Conservation (phyloP, 148 eudicot genomes). For the Cornus florida region DNA sequence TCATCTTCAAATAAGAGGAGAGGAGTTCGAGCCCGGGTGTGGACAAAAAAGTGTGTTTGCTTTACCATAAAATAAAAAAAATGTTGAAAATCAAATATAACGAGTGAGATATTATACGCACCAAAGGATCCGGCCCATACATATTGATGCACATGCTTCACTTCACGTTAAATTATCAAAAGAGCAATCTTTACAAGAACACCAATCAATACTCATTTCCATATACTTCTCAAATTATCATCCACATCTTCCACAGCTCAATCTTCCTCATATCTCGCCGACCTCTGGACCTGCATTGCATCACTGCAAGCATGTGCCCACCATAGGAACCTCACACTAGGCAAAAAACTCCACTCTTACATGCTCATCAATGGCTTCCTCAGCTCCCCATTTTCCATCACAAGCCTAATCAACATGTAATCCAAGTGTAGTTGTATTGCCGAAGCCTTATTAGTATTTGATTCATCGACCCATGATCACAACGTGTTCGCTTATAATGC, state of each 20-base stretch:
- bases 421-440: slow-evolving; percentile 53
- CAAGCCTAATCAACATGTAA: slow-evolving; percentile 78
- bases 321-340: slow-evolving; percentile 31
- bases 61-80: too few species aligned
- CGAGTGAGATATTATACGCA: too few species aligned
- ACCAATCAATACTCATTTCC: neutral
- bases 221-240: neutral
- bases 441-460: slow-evolving; percentile 48
- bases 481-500: slow-evolving; percentile 62
- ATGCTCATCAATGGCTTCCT: slow-evolving; percentile 44
- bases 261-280: neutral
- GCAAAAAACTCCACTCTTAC: slow-evolving; percentile 54
- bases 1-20: too few species aligned
- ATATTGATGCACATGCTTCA: neutral
- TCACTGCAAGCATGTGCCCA: slow-evolving; percentile 52
- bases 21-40: too few species aligned
- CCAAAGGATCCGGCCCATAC: too few species aligned
- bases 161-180: neutral
- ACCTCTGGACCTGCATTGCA: slow-evolving; percentile 31
- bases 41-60: too few species aligned
- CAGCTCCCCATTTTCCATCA: slow-evolving; percentile 48
- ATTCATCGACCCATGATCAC: slow-evolving; percentile 17
- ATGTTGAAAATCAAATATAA: too few species aligned
- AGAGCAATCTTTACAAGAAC: neutral
- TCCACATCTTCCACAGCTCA: neutral